Evolutionary conservation across 108 stramenopile species (phyloP), one percentile per base, ranked within the genome.

Genomic region (Ochromonas danica): DNA sequence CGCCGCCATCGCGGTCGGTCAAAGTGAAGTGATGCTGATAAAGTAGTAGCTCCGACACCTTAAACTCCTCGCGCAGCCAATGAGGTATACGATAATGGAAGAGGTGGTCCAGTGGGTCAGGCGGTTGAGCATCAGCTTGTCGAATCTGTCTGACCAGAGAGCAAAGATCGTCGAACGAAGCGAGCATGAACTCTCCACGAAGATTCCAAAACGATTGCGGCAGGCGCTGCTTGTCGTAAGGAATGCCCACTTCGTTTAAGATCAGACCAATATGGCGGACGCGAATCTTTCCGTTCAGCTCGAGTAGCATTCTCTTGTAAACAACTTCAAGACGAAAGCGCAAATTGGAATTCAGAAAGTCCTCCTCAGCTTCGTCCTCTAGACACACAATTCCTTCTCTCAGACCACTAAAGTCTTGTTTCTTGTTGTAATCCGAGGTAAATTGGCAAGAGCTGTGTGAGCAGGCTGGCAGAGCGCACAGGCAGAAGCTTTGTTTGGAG

Each of bases 51-150:
- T 75, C 72, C 6, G 40, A 6, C 22, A 3, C 14, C 40, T 38
- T 33, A 75, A 75, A 75, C 25, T 75, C 72, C 22, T 75, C 27
- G 6, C 22, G 14, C 6, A 75, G 17, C 72, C 72, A 75, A 6
- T 14, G 22, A 10, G 72, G 72, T 6, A 75, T 31, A 41, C 3
- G 36, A 41, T 75, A 75, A 14, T 67, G 27, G 17, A 67, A 35
- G 17, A 57, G 22, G 22, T 57, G 51, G 10, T 10, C 51, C 51
- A 57, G 22, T 17, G 51, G 51, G 10, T 22, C 51, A 57, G 51
- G n/a, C n/a, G n/a, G n/a, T 14, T 22, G 6, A 14, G 45, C 14
- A 51, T 51, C 45, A 51, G 22, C 45, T 51, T 51, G 45, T 51
- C 22, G 45, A 51, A 14, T 22, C 22, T 6, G 6, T 14, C 45